Percentiles rank a stretch among this genome's conserved stretches.
phyloP scores from a whole-genome alignment of 768 basidiomycete genomes.

The Amanita exitialis region DNA sequence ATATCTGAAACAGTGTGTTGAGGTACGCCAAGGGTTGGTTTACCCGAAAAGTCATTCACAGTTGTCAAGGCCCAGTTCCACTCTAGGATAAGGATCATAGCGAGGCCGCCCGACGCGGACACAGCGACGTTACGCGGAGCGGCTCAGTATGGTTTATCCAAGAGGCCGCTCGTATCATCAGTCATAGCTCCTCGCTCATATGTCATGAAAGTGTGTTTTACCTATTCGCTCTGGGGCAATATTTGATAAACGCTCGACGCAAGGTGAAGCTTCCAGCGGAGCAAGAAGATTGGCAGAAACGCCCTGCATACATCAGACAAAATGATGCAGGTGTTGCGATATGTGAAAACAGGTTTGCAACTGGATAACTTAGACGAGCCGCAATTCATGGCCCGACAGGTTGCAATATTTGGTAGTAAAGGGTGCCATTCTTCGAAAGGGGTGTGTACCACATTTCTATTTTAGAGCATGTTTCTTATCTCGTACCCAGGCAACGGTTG shows the following conservation, averaged over 20 bases:
- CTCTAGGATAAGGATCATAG: conserved; percentile 60
- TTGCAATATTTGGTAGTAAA: conserved; percentile 83
- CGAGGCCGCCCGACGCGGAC: conserved; percentile 78
- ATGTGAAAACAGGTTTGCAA: conserved; percentile 71
- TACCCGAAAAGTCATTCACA: conserved; percentile 8
- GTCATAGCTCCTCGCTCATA: conserved; percentile 79
- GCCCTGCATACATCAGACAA: conserved; percentile 75
- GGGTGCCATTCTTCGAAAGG: conserved; percentile 80
- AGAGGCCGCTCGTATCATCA: conserved; percentile 66
- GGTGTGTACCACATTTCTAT: conserved; percentile 34
- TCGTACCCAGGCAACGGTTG: conserved; percentile 54
- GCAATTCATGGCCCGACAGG: conserved; percentile 31
- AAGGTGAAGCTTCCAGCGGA: conserved; percentile 87
- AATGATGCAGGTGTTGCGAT: conserved; percentile 71
- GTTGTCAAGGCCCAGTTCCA: conserved; percentile 50
- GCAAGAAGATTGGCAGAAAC: conserved; percentile 69
- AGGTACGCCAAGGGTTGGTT: conserved; percentile 33
- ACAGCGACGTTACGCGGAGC: conserved; percentile 84
- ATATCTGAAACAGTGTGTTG: conserved; percentile 71
- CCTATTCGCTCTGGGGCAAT: background rate
- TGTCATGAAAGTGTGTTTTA: conserved; percentile 62
- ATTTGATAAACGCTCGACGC: conserved; percentile 1
- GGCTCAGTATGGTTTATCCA: conserved; percentile 79
- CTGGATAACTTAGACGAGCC: conserved; percentile 10
- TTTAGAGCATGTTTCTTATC: conserved; percentile 13